Evolutionary conservation across 208 protist species (phyloP).

Genomic region (Leishmania major): DNA sequence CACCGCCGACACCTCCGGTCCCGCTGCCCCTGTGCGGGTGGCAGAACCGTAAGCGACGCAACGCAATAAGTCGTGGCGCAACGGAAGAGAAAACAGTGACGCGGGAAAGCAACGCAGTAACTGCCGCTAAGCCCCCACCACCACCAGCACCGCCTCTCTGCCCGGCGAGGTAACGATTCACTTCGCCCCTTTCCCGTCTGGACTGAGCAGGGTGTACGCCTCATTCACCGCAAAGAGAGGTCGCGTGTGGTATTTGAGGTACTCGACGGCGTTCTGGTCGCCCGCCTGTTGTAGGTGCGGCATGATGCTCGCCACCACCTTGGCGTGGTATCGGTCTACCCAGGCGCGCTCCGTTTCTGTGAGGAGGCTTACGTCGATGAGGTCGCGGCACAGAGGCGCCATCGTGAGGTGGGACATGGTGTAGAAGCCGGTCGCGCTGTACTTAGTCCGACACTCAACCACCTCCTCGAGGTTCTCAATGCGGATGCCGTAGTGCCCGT

Average conservation of each 20-base stretch:
- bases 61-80: not conserved
- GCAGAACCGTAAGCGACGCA: not conserved
- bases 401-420: constrained; percentile 88
- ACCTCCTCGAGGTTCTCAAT: constrained; percentile 97
- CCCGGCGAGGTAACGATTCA: not conserved
- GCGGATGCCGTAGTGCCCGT: constrained; percentile 97
- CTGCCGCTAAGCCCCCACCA: not conserved
- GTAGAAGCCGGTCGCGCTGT: constrained; percentile 68
- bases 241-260: constrained; percentile 78
- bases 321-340: constrained; percentile 83
- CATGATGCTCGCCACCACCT: constrained; percentile 44
- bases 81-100: not conserved
- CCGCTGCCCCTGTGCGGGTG: not conserved
- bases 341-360: constrained; percentile 64
- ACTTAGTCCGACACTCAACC: constrained; percentile 52
- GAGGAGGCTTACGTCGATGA: constrained; percentile 87
- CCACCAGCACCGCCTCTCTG: not conserved
- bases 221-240: constrained; percentile 25
- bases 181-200: not conserved
- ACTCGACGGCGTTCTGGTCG: constrained; percentile 60
- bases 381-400: constrained; percentile 87
- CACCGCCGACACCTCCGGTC: not conserved
- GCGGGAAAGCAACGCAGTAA: too few relatives aligned
- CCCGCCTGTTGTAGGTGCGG: constrained; percentile 48
- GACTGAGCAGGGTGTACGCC: not conserved